Base-by-base conservation (phyloP, 2,329 filamentous ascomycete genomes). In the Clarireedia monteithiana region DNA sequence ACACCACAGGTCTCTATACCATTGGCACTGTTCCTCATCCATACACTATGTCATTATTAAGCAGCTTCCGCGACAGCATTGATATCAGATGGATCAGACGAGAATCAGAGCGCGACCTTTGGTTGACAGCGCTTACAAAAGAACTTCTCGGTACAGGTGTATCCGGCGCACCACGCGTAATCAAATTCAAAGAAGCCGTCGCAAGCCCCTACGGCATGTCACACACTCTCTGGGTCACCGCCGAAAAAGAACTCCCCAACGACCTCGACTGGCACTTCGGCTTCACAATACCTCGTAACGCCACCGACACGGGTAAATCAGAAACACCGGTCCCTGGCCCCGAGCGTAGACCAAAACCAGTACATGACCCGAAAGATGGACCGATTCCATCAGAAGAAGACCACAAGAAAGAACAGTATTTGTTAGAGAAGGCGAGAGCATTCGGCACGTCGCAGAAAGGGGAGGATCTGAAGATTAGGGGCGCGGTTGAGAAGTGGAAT, bases 21-120 rank as follows among this genome's bases (percentile, higher is more conserved):
- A 88, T 99, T 60, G 91, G 87, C 58, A 88, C 85, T 0, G 86
- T 97, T 12, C 92, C 92, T 0, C 94, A 99, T 69, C 94, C 94
- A 0, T 95, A 91, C 75, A 96, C 91, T 1, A 77, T 90, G 44
- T 80, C 84, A 53, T 81, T 83, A 12, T 75, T 97, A 17, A 78
- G 83, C 57, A 78, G 83, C 60, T 78, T 83, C 57, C 77, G 81
- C 42, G 77, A 82, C 2, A 73, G 77, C 1, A 74, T 89, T 49
- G 85, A 85, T 48, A 72, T 85, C 1, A 70, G 75, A 6, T 86
- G 83, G 74, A 80, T 91, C 59, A 81, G 86, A 47, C 78, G 84
- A 57, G 74, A 86, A 54, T 84, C 87, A 0, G 73, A 77, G 30
- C 88, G 91, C 26, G 90, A 99, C 69, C 73, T 80, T 2, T 99